phyloP scores from a whole-genome alignment of 2,329 filamentous ascomycete genomes.

The Colletotrichum horii region DNA sequence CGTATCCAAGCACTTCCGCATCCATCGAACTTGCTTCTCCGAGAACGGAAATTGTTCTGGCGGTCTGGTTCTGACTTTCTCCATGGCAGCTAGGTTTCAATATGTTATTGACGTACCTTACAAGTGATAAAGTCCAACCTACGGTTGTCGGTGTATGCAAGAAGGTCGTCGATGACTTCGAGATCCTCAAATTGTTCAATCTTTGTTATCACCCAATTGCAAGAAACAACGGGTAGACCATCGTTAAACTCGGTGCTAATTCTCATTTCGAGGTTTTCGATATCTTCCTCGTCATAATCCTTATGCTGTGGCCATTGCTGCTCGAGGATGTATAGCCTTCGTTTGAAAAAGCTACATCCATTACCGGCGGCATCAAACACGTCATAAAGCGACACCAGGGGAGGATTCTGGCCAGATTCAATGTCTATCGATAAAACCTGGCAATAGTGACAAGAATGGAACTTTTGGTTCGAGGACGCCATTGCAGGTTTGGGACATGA shows the following conservation, averaged over 20 bases:
- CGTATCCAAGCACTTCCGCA: background rate
- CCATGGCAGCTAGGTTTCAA: rapidly evolving
- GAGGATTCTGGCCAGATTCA: rapidly evolving
- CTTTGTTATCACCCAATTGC: no score
- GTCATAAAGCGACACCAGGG: rapidly evolving
- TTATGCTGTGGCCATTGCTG: background rate
- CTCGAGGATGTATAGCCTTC: background rate
- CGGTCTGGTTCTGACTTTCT: background rate
- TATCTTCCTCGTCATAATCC: background rate
- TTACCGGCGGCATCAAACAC: rapidly evolving
- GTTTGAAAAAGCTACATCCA: background rate
- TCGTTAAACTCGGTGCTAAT: background rate
- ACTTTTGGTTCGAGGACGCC: background rate
- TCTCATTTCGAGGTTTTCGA: background rate
- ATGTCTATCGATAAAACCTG: background rate
- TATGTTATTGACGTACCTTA: background rate
- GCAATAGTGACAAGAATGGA: rapidly evolving
- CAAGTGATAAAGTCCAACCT: rapidly evolving
- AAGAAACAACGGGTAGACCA: background rate
- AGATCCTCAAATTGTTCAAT: no score
- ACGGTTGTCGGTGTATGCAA: background rate
- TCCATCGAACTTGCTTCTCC: background rate
- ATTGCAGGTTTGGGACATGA: background rate
- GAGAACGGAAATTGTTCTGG: background rate
- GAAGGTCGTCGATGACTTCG: background rate